phyloP scores from a whole-genome alignment of 768 basidiomycete genomes.

The Serendipita sp. region DNA sequence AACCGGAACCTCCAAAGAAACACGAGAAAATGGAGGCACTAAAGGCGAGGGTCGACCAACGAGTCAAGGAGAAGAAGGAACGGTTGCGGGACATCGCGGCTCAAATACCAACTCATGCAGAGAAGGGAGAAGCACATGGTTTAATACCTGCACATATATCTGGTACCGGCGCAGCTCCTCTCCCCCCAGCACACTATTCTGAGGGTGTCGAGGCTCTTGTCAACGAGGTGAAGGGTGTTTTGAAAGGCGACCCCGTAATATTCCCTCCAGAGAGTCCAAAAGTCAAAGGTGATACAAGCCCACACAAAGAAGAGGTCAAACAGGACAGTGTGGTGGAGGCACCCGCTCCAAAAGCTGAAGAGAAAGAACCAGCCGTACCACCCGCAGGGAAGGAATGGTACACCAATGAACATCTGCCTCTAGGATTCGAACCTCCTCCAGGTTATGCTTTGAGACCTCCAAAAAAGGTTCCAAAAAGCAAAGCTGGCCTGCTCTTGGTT shows the following conservation, averaged over 20 bases:
- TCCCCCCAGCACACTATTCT: slow-evolving; percentile 23
- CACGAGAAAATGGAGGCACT: slow-evolving; percentile 16
- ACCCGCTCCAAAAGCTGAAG: slow-evolving; percentile 12
- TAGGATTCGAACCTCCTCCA: slow-evolving; percentile 88
- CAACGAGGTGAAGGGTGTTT: slow-evolving; percentile 54
- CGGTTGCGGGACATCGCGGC: slow-evolving; percentile 29
- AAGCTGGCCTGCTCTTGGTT: slow-evolving; percentile 48
- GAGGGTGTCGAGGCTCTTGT: slow-evolving; percentile 56
- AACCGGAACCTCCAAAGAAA: slow-evolving; percentile 11
- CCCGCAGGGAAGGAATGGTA: slow-evolving; percentile 7
- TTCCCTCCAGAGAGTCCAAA: not conserved
- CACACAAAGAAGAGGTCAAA: slow-evolving; percentile 16
- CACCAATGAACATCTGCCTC: slow-evolving; percentile 64
- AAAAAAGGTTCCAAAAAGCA: slow-evolving; percentile 28
- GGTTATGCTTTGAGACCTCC: slow-evolving; percentile 52
- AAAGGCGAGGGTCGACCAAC: slow-evolving; percentile 26
- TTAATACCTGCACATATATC: not conserved
- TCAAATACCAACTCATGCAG: slow-evolving; percentile 34
- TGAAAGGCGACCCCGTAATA: slow-evolving; percentile 29
- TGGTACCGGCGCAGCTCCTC: not conserved
- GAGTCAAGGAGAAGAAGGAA: slow-evolving; percentile 30
- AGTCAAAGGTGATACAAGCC: slow-evolving; percentile 14
- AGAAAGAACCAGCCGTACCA: not conserved
- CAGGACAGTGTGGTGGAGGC: slow-evolving; percentile 13
- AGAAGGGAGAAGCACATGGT: slow-evolving; percentile 18